Base-by-base conservation (phyloP, 169 alveolate species). In the Plasmodium adleri region DNA sequence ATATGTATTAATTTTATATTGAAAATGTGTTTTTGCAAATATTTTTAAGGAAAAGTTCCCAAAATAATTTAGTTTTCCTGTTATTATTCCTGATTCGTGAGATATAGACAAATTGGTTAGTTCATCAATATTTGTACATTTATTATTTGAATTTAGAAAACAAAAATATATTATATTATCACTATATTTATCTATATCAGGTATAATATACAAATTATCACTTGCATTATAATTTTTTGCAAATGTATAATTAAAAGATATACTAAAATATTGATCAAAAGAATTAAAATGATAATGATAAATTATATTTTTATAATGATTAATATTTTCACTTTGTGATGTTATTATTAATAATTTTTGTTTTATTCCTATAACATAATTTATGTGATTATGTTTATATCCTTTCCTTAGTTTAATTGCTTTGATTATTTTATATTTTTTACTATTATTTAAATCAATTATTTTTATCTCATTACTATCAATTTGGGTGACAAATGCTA, bases 1-100 rank as follows among this genome's bases (percentile, higher is more conserved):
- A 60, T 86, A 86, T 50, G 50, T 45, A 50, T 71, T 71, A 50
- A 86, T 73, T 70, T 71, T 73, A 52, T 70, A 74, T 39, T 86
- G 88, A 71, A 86, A 86, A 72, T 86, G 58, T 13, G 88, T 86
- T 86, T 72, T 86, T 28, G 92, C 92, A 86, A 86, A 86, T 22
- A 86, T 86, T 72, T 47, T 71, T 59, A 86, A 86, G 26, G 58
- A 49, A 49, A 86, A 86, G 5, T 3, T 50, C 13, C 92, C 92
- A 62, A 71, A 86, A 74, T 86, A 73, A 5, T 86, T 86, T 62
- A 86, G 22, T 49, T 86, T 62, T 62, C 92, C 92, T 7, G 76
- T 67, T 86, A 86, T 72, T 58, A 72, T 32, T 45, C 92, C 92
- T 5, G 75, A 59, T 6, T 56, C 71, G 39, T 32, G 56, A 26